Conservation (phyloP, 2,329 filamentous ascomycete species). For the Beauveria scarabaeidicola region DNA sequence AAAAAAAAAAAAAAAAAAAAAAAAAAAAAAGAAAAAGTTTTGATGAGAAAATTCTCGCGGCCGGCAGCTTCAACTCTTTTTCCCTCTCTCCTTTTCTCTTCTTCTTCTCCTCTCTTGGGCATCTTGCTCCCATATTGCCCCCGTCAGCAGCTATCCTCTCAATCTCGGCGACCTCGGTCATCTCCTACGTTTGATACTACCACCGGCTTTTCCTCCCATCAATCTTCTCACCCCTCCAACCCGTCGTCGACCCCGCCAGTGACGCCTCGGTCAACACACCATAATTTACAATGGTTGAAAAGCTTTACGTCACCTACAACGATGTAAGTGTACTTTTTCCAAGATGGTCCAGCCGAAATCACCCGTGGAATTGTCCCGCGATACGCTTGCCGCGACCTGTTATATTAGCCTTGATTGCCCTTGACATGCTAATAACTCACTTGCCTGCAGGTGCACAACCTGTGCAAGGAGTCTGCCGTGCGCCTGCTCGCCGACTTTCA, state of each 20-base stretch:
- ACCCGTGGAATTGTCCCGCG: background rate
- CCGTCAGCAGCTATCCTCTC: background rate
- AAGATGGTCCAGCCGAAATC: background rate
- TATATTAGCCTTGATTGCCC: background rate
- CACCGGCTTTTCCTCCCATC: background rate
- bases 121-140: conserved; percentile 7
- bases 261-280: conserved; percentile 11
- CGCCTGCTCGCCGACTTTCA: conserved; percentile 77
- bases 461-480: conserved; percentile 80
- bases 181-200: background rate
- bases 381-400: background rate
- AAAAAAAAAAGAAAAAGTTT: conserved; percentile 11
- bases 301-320: conserved; percentile 87
- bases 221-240: background rate
- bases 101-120: conserved; percentile 17
- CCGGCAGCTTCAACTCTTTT: background rate
- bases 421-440: background rate
- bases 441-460: conserved; percentile 75
- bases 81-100: background rate
- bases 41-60: conserved; percentile 8
- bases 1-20: too few relatives aligned
- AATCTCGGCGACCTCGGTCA: background rate
- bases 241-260: conserved; percentile 11
- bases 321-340: conserved; percentile 49
- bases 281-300: conserved; percentile 61